These are phyloP conservation scores for Collybia nuda DNA, from an alignment of 768 basidiomycete genomes.

Conservation along the genomic window DNA sequence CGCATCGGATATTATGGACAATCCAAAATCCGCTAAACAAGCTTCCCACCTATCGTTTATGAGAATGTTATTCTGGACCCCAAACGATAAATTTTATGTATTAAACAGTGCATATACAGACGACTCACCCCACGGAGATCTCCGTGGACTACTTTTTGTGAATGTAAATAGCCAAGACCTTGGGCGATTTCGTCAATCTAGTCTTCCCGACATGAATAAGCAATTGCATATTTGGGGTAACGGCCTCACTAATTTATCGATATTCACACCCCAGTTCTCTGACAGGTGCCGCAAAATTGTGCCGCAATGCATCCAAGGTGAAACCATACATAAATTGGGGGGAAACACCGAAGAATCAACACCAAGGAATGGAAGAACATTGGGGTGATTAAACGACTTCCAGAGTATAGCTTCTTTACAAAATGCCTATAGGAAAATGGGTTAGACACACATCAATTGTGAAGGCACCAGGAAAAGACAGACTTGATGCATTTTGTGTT, in stretches of 20 bases:
- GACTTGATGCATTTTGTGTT: conserved; percentile 17
- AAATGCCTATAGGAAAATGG: conserved; percentile 13
- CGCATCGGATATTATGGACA: conserved; percentile 19
- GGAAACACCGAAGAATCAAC: conserved; percentile 20
- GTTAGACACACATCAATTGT: too few species aligned
- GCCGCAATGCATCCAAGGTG: conserved; percentile 23
- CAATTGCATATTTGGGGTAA: not conserved
- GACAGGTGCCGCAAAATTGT: conserved; percentile 17
- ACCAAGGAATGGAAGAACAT: conserved; percentile 25
- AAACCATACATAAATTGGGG: conserved; percentile 21
- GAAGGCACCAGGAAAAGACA: not conserved
- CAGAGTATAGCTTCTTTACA: conserved; percentile 26
- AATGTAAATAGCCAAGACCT: conserved; percentile 17
- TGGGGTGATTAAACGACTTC: conserved; percentile 21
- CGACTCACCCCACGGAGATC: conserved; percentile 18
- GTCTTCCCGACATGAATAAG: too few species aligned
- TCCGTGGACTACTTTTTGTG: conserved; percentile 17
- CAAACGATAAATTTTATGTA: not conserved
- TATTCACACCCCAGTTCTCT: conserved; percentile 14
- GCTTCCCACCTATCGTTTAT: conserved; percentile 15
- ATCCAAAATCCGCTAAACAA: conserved; percentile 28
- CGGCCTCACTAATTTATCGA: conserved; percentile 14
- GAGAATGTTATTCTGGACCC: conserved; percentile 21
- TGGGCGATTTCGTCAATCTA: conserved; percentile 15
- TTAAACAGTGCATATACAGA: not conserved